Percentiles rank a stretch among this genome's conserved stretches.
Evolutionary conservation across 441 rosid species (phyloP).

Genomic region (Breynia disticha): DNA sequence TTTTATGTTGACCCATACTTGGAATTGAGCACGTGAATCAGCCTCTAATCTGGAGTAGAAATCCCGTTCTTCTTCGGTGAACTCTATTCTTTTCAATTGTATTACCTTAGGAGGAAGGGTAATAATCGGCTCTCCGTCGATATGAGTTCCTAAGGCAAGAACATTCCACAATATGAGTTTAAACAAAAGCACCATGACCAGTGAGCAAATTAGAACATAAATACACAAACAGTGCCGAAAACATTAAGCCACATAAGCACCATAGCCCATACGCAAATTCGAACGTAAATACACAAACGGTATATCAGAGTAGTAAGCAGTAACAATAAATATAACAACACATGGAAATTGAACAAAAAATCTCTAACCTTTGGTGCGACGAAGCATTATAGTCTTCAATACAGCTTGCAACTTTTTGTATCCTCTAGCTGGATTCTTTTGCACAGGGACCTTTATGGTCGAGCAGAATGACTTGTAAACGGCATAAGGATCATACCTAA

Average conservation of each 20-base stretch:
- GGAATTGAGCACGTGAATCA: slow-evolving; percentile 72
- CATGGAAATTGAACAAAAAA: not conserved
- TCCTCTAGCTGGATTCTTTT: slow-evolving; percentile 47
- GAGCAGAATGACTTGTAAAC: slow-evolving; percentile 50
- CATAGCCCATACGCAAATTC: not conserved
- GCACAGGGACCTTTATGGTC: slow-evolving; percentile 54
- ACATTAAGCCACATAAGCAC: too few relatives aligned
- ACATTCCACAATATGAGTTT: too few relatives aligned
- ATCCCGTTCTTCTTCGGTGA: slow-evolving; percentile 66
- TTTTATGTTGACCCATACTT: slow-evolving; percentile 33
- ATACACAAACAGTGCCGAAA: not conserved
- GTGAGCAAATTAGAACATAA: not conserved
- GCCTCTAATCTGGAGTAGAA: slow-evolving; percentile 70
- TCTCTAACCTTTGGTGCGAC: slow-evolving; percentile 80
- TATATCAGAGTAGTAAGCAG: too few relatives aligned
- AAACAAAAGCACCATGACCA: too few relatives aligned
- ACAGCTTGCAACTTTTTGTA: slow-evolving; percentile 73
- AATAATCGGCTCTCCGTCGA: slow-evolving; percentile 81
- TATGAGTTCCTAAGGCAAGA: slow-evolving; percentile 42
- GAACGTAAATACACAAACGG: not conserved
- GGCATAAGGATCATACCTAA: slow-evolving; percentile 72
- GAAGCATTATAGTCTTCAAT: slow-evolving; percentile 81
- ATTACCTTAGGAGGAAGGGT: slow-evolving; percentile 63
- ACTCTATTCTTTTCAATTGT: slow-evolving; percentile 67
- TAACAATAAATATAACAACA: not conserved